Conservation (phyloP, 192 early-diverging fungal genomes). For the Backusella australiensis region DNA sequence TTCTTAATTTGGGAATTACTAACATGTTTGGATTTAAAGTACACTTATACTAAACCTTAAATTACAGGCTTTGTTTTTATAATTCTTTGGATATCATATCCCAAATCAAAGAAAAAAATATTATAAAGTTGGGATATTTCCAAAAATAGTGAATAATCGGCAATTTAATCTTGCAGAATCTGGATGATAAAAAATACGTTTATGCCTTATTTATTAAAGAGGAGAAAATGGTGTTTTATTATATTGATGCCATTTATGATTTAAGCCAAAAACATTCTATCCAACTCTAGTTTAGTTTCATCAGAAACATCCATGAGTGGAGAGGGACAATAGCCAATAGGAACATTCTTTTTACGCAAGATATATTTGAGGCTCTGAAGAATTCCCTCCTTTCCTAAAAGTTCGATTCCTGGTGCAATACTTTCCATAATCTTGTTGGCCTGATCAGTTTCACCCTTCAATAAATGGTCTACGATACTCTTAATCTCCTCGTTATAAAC, state of each 20-base stretch:
- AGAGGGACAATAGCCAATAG: slow-evolving; percentile 12
- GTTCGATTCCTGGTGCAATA: neutral
- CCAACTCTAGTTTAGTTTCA: neutral
- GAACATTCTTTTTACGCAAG: slow-evolving; percentile 17
- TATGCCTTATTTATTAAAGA: neutral
- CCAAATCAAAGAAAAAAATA: neutral
- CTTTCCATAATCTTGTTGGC: slow-evolving; percentile 3
- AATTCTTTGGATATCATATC: neutral
- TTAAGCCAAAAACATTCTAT: neutral
- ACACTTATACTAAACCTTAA: no score
- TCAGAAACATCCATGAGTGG: slow-evolving; percentile 13
- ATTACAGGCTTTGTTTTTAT: neutral
- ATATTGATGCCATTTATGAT: neutral
- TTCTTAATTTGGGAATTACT: no score
- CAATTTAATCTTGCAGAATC: neutral
- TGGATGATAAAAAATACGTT: neutral
- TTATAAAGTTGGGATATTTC: neutral
- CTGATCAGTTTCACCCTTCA: neutral
- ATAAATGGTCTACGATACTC: neutral
- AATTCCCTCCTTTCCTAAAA: neutral
- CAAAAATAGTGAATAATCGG: neutral
- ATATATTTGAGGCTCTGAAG: slow-evolving; percentile 18
- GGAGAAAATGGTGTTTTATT: neutral
- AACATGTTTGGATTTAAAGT: no score
- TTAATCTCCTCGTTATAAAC: slow-evolving; percentile 15